Evolutionary conservation across 441 rosid genomes (phyloP).

Genomic region (Cnidoscolus chayamansa): DNA sequence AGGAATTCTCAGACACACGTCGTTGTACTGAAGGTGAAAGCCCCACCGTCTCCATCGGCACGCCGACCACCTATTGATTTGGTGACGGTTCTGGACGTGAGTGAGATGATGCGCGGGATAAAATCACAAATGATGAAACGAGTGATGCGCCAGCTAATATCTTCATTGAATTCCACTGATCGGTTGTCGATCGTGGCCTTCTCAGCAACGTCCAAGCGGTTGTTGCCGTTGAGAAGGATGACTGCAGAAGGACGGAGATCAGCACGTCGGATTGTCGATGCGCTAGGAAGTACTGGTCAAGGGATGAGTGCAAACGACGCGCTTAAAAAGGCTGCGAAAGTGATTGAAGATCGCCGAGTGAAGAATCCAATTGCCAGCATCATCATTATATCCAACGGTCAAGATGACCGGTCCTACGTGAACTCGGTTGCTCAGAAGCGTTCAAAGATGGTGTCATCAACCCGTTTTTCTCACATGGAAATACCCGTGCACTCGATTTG

Average conservation of each 20-base stretch:
- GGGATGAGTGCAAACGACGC: constrained; percentile 70
- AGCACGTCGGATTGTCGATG: constrained; percentile 65
- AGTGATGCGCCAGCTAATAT: constrained; percentile 53
- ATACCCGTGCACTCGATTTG: constrained; percentile 56
- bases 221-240: constrained; percentile 64
- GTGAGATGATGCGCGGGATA: constrained; percentile 42
- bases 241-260: constrained; percentile 57
- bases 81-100: constrained; percentile 67
- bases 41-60: constrained; percentile 38
- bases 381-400: constrained; percentile 56
- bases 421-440: constrained; percentile 38
- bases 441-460: constrained; percentile 39
- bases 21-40: constrained; percentile 56
- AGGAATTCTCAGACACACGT: constrained; percentile 52
- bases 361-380: constrained; percentile 58
- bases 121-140: constrained; percentile 55
- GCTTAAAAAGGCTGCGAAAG: constrained; percentile 79
- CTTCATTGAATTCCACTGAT: constrained; percentile 59
- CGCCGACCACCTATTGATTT: constrained; percentile 64
- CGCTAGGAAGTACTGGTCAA: constrained; percentile 49
- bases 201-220: constrained; percentile 64
- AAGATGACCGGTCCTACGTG: constrained; percentile 35
- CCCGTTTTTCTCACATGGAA: constrained; percentile 44
- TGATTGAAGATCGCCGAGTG: constrained; percentile 79
- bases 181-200: constrained; percentile 81